Conservation (phyloP, 805 yeast genomes). For the Starmerella vaccinii region DNA sequence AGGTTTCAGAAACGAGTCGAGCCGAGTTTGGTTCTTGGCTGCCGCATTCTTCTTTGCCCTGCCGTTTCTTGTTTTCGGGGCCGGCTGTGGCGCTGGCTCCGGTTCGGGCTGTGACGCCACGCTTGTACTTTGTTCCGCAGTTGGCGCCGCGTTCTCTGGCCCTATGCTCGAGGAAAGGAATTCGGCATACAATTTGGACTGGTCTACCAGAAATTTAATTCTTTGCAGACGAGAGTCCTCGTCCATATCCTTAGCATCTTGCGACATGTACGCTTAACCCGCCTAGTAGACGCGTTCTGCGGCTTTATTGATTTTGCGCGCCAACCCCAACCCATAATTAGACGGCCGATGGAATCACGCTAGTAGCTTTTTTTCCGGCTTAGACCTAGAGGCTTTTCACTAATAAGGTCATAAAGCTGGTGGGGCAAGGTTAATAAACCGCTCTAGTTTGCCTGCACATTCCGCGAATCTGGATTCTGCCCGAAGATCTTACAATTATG, state of each 20-base stretch:
- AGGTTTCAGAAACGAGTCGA: slow-evolving; percentile 19
- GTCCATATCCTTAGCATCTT: slow-evolving; percentile 30
- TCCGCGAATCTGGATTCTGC: no score
- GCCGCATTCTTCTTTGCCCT: neutral
- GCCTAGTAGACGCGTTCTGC: neutral
- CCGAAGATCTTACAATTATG: no score
- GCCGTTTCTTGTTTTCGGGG: neutral
- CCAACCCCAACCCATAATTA: neutral
- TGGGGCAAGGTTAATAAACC: no score
- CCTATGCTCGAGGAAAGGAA: slow-evolving; percentile 79
- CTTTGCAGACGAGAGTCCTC: slow-evolving; percentile 53
- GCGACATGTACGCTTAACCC: no score
- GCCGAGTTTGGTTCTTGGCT: slow-evolving; percentile 5
- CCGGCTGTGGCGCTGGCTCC: neutral
- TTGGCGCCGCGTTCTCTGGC: neutral
- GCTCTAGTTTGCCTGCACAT: no score
- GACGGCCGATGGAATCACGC: no score
- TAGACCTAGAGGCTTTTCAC: no score
- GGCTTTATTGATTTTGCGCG: neutral
- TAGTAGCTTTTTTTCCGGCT: no score
- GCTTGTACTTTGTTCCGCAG: slow-evolving; percentile 29
- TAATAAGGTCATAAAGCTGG: no score
- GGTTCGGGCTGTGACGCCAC: slow-evolving; percentile 12
- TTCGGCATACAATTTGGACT: slow-evolving; percentile 77
- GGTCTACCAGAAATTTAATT: slow-evolving; percentile 65